Base-by-base conservation (phyloP, 2,329 filamentous ascomycete genomes). In the Drechmeria coniospora region DNA sequence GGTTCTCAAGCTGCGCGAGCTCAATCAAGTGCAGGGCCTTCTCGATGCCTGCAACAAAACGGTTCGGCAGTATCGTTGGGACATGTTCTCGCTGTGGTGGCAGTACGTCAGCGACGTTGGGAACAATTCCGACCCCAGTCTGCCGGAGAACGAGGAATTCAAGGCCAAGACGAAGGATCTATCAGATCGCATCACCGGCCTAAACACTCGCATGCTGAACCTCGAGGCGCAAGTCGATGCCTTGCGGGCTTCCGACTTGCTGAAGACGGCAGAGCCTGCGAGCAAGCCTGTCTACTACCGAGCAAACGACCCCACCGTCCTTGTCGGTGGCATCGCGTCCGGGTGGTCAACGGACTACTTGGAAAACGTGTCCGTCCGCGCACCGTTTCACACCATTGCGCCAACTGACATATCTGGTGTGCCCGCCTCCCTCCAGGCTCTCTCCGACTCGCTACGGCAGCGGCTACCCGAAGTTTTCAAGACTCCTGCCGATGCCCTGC, bases 11-110 rank as follows among this genome's bases (percentile, higher is more conserved):
- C 32, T 48, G 26, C 21, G 17, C 5, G 27, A 32, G 10, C 28
- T 48, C 8, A 48, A 48, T 23, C 28, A 42, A 15, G 28, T 22
- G 2, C 42, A 50, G 32, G 6, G 12, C 2, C 32, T 39, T 6
- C 31, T 42, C 0, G 48, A 52, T 14, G 30, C 36, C 0, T 33
- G 32, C 15, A 28, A 13, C 9, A 37, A 40, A 6, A 25, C 33
- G 8, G 24, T 39, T 4, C 24, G 29, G n/a, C 39, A 45, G 18
- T 28, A 39, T 11, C 46, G 43, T 17, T 60, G 56, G 56, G 43
- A 54, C 8, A 37, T 59, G 36, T 60, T 60, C 30, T 41, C 53
- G 0, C n/a, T 36, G 3, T 61, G 55, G 55, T 61, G 54, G 54
- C 49, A 52, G 27, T 56, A 44, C 21, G 36, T 50, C 2, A 44